phyloP scores from a whole-genome alignment of 2,329 filamentous ascomycete genomes.

The Pseudopithomyces maydicus region DNA sequence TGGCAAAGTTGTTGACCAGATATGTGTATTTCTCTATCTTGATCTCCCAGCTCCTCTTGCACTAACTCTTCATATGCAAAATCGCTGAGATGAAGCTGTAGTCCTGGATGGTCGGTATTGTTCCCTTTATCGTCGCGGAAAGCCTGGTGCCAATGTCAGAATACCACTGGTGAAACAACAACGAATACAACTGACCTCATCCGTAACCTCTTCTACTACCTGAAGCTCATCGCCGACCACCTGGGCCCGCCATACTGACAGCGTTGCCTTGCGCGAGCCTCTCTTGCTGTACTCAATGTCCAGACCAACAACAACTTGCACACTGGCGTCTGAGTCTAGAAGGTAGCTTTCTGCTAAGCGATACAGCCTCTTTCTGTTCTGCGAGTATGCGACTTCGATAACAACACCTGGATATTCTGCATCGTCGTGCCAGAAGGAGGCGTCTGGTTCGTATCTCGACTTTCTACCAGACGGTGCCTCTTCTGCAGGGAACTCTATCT shows the following conservation, averaged over 20 bases:
- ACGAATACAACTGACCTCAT: conserved; percentile 14
- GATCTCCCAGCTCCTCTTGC: background rate
- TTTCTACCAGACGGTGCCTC: conserved; percentile 5
- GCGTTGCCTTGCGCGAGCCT: conserved; percentile 15
- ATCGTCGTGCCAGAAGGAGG: conserved; percentile 18
- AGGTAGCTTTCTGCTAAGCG: conserved; percentile 21
- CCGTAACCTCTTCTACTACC: conserved; percentile 8
- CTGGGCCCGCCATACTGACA: conserved; percentile 14
- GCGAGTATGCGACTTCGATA: conserved; percentile 17
- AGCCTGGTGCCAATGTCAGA: conserved; percentile 16
- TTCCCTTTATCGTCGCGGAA: conserved; percentile 23
- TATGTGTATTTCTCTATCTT: conserved; percentile 4
- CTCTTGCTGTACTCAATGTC: conserved; percentile 21
- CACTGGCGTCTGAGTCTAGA: conserved; percentile 20
- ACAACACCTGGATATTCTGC: conserved; percentile 20
- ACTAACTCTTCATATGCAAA: conserved; percentile 25
- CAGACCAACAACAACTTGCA: conserved; percentile 20
- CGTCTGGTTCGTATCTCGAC: conserved; percentile 19
- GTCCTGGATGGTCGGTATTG: conserved; percentile 6
- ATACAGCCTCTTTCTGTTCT: conserved; percentile 16
- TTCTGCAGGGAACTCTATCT: conserved; percentile 14
- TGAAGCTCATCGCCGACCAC: conserved; percentile 12
- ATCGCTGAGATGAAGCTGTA: conserved; percentile 16
- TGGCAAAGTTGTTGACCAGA: conserved; percentile 8
- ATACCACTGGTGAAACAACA: background rate